A percentile compares a stretch with the other conserved stretches of the same genome.
phyloP scores from a whole-genome alignment of 2,329 filamentous ascomycete genomes.

The Niveomyces coronatus region DNA sequence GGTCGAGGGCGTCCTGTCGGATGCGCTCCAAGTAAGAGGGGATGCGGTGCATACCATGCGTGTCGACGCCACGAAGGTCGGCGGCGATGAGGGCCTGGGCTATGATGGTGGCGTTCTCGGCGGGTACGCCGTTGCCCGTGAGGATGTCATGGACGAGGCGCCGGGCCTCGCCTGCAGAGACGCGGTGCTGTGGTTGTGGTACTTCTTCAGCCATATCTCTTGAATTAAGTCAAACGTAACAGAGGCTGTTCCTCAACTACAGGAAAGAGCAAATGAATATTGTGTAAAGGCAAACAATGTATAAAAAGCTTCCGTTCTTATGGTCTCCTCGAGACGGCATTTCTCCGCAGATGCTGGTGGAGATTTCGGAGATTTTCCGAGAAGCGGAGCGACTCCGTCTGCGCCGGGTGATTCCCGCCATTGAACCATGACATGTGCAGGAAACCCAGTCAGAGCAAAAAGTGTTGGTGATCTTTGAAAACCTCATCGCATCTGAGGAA shows the following conservation, averaged over 20 bases:
- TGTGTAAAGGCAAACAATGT: not conserved
- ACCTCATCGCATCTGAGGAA: not conserved
- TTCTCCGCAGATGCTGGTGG: constrained; percentile 5
- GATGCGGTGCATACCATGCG: constrained; percentile 66
- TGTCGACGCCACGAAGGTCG: constrained; percentile 70
- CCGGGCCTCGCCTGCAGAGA: constrained; percentile 29
- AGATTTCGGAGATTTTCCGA: not conserved
- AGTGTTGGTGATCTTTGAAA: too few species aligned
- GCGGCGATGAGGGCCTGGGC: constrained; percentile 62
- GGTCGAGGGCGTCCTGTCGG: constrained; percentile 56
- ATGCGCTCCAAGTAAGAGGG: constrained; percentile 69
- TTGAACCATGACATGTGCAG: not conserved
- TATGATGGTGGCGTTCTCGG: constrained; percentile 48
- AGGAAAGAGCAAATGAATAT: not conserved
- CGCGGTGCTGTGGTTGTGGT: constrained; percentile 17
- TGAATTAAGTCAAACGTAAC: constrained; percentile 6
- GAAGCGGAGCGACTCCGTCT: constrained; percentile 1
- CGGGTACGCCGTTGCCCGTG: constrained; percentile 48
- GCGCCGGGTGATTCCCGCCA: not conserved
- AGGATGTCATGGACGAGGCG: constrained; percentile 46
- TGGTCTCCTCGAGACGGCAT: constrained; percentile 3
- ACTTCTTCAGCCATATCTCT: constrained; percentile 11
- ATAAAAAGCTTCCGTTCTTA: constrained; percentile 1
- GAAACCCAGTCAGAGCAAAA: too few species aligned
- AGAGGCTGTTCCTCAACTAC: not conserved